Percentiles rank a stretch among this genome's conserved stretches.
Evolutionary conservation across 257 asterid species (phyloP).

Genomic region (Primulina eburnea): DNA sequence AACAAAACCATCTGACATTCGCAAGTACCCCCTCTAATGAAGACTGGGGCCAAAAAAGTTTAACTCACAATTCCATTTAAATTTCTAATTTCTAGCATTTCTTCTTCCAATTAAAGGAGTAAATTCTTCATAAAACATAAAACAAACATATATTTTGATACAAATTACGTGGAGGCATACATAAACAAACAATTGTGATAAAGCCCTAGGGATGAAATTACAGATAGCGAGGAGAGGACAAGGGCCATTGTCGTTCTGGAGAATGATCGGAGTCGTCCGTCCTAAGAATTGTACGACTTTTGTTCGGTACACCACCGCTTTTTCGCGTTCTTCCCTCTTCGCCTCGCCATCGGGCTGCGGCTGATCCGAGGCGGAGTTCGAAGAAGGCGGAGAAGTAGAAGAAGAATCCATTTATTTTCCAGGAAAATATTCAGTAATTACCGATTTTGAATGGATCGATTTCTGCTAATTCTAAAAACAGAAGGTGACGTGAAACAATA

Average conservation of each 20-base stretch:
- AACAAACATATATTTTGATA: background rate
- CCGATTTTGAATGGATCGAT: slow-evolving; percentile 3
- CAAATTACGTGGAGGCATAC: slow-evolving; percentile 1
- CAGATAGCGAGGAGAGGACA: slow-evolving; percentile 98
- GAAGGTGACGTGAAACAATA: too few relatives aligned
- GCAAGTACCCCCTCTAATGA: background rate
- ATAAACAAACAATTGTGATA: slow-evolving; percentile 1
- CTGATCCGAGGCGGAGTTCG: slow-evolving; percentile 28
- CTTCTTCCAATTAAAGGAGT: background rate
- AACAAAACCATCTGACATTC: slow-evolving; percentile 1
- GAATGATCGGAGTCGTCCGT: slow-evolving; percentile 71
- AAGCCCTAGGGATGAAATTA: slow-evolving; percentile 41
- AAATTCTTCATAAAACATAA: slow-evolving; percentile 19
- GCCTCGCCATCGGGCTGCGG: slow-evolving; percentile 33
- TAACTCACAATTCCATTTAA: slow-evolving; percentile 7
- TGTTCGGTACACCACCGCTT: slow-evolving; percentile 61
- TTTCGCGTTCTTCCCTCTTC: slow-evolving; percentile 35
- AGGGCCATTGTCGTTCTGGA: slow-evolving; percentile 95
- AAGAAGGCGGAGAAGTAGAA: slow-evolving; percentile 21
- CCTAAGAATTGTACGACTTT: slow-evolving; percentile 83
- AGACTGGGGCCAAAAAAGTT: slow-evolving; percentile 3
- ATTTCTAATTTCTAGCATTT: background rate
- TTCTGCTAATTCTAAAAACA: too few relatives aligned
- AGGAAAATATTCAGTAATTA: background rate
- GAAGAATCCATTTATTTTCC: slow-evolving; percentile 31